Evolutionary conservation across 2,329 filamentous ascomycete species (phyloP).

Genomic region (Acrocalymma vagum): DNA sequence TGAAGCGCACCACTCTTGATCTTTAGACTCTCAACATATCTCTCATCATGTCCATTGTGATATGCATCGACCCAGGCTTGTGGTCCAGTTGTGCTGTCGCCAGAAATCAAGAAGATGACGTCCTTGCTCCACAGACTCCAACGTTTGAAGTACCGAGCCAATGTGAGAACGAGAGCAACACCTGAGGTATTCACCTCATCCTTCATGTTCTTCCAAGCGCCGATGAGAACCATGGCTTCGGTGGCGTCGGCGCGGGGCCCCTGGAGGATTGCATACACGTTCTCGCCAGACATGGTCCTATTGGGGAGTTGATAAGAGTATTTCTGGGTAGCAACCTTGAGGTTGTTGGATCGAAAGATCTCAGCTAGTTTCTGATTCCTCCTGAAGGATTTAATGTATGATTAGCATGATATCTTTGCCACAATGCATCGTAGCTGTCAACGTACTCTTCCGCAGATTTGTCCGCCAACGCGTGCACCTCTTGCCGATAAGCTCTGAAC

Average conservation of each 20-base stretch:
- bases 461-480: conserved; percentile 71
- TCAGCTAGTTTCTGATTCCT: conserved; percentile 74
- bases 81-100: conserved; percentile 87
- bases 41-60: conserved; percentile 83
- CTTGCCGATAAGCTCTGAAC: conserved; percentile 87
- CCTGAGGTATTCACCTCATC: conserved; percentile 84
- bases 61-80: conserved; percentile 99
- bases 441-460: conserved; percentile 48
- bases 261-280: conserved; percentile 91
- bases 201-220: conserved; percentile 85
- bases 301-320: conserved; percentile 87
- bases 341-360: conserved; percentile 78
- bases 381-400: conserved; percentile 56
- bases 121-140: conserved; percentile 99
- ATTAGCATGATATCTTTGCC: conserved; percentile 14
- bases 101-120: conserved; percentile 89
- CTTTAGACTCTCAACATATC: conserved; percentile 76
- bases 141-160: conserved; percentile 93
- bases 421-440: background rate
- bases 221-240: conserved; percentile 92
- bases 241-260: conserved; percentile 95
- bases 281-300: conserved; percentile 78
- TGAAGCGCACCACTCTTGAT: conserved; percentile 94
- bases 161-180: conserved; percentile 82
- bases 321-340: conserved; percentile 88